phyloP scores from a whole-genome alignment of 257 asterid species.

The Handroanthus guayacan region DNA sequence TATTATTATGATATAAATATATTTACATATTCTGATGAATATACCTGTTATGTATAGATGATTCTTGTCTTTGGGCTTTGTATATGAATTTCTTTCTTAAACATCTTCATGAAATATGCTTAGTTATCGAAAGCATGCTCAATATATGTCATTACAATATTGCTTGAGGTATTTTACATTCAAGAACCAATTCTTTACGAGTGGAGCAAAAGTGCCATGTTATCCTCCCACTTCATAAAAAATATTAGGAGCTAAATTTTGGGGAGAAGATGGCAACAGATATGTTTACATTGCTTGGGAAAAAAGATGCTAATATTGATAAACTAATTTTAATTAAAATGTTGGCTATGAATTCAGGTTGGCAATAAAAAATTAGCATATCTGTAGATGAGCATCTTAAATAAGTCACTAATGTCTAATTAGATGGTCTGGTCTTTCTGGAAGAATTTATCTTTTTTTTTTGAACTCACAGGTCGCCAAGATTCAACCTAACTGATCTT shows the following conservation, averaged over 20 bases:
- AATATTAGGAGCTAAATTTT: background rate
- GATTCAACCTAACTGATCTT: background rate
- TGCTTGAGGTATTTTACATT: background rate
- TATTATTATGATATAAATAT: no score
- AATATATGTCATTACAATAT: background rate
- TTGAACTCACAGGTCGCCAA: background rate
- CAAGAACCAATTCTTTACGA: background rate
- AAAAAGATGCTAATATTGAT: background rate
- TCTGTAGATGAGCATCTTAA: background rate
- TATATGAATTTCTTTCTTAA: background rate
- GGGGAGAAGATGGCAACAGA: background rate
- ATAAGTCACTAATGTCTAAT: background rate
- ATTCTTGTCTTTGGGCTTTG: background rate
- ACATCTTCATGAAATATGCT: background rate
- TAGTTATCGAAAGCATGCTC: background rate
- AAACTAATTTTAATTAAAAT: background rate
- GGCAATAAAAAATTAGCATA: background rate
- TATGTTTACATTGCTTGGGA: background rate
- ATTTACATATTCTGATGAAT: no score
- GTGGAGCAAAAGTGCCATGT: background rate
- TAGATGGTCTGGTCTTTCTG: constrained; percentile 13
- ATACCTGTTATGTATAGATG: background rate
- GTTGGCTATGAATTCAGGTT: no score
- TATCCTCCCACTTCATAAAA: background rate
- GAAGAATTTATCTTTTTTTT: constrained; percentile 6